A percentile compares a stretch with the other conserved stretches of the same genome.
Evolutionary conservation across 2,329 filamentous ascomycete species (phyloP).

Genomic region (Seiridium unicorne): DNA sequence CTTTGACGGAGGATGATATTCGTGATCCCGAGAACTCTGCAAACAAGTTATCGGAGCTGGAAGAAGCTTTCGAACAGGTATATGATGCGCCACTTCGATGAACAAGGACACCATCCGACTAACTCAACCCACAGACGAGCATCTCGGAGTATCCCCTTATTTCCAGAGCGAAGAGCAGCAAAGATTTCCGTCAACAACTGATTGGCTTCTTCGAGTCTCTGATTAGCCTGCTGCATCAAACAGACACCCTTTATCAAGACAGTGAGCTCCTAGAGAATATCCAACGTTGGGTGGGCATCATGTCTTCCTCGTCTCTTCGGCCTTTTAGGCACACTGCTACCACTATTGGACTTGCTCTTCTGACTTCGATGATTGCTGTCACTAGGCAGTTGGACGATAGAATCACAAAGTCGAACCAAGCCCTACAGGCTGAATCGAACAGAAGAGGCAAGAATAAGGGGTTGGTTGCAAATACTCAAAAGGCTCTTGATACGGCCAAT

Average conservation of each 20-base stretch:
- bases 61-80: slow-evolving; percentile 81
- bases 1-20: slow-evolving; percentile 80
- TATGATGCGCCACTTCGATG: slow-evolving; percentile 16
- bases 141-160: slow-evolving; percentile 91
- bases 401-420: slow-evolving; percentile 74
- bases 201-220: slow-evolving; percentile 77
- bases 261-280: slow-evolving; percentile 81
- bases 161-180: slow-evolving; percentile 72
- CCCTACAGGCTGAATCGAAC: slow-evolving; percentile 74
- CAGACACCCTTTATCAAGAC: slow-evolving; percentile 78
- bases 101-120: neutral
- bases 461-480: slow-evolving; percentile 70
- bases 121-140: slow-evolving; percentile 45
- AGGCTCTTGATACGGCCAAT: slow-evolving; percentile 68
- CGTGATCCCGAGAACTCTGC: slow-evolving; percentile 85
- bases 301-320: slow-evolving; percentile 84
- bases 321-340: slow-evolving; percentile 95
- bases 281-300: slow-evolving; percentile 82
- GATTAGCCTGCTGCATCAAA: slow-evolving; percentile 75
- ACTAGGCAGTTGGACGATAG: slow-evolving; percentile 69
- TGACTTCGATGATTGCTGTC: slow-evolving; percentile 72
- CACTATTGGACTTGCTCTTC: slow-evolving; percentile 76
- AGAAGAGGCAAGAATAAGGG: slow-evolving; percentile 74
- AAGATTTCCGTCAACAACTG: slow-evolving; percentile 75
- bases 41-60: slow-evolving; percentile 76